A percentile compares a stretch with the other conserved stretches of the same genome.
Evolutionary conservation across 2,329 filamentous ascomycete species (phyloP).

Genomic region (Verticillium longisporum): DNA sequence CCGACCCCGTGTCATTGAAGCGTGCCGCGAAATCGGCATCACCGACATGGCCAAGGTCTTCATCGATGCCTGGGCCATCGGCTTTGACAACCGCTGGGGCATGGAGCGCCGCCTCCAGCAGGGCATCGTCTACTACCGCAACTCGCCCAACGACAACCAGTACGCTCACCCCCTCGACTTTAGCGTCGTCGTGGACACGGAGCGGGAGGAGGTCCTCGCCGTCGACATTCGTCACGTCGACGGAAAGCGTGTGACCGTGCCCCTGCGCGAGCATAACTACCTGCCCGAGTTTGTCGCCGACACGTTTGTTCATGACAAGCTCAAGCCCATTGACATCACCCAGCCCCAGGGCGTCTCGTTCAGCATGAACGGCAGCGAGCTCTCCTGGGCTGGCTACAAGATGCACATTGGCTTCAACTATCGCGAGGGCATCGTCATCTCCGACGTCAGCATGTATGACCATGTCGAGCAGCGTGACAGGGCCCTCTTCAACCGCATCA

Average conservation of each 20-base stretch:
- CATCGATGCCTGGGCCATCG: slow-evolving; percentile 26
- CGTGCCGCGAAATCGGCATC: slow-evolving; percentile 31
- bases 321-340: slow-evolving; percentile 56
- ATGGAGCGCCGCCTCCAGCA: slow-evolving; percentile 17
- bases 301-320: slow-evolving; percentile 39
- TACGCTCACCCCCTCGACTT: slow-evolving; percentile 42
- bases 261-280: slow-evolving; percentile 45
- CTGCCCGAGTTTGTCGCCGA: slow-evolving; percentile 61
- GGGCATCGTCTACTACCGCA: slow-evolving; percentile 16
- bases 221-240: slow-evolving; percentile 42
- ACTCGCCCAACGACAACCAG: slow-evolving; percentile 15
- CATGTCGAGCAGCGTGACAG: slow-evolving; percentile 25
- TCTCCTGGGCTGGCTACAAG: slow-evolving; percentile 33
- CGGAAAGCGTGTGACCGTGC: not conserved
- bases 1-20: slow-evolving; percentile 34
- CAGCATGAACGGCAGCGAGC: slow-evolving; percentile 21
- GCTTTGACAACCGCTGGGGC: slow-evolving; percentile 13
- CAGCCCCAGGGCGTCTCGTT: slow-evolving; percentile 59
- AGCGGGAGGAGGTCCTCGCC: slow-evolving; percentile 56
- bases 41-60: slow-evolving; percentile 14
- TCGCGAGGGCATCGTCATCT: slow-evolving; percentile 50
- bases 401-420: slow-evolving; percentile 55
- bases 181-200: slow-evolving; percentile 58
- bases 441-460: slow-evolving; percentile 30
- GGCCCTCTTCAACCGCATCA: slow-evolving; percentile 46